Base-by-base conservation (phyloP, 202 grass and related monocot genomes). In the Cymbopogon flexuosus region DNA sequence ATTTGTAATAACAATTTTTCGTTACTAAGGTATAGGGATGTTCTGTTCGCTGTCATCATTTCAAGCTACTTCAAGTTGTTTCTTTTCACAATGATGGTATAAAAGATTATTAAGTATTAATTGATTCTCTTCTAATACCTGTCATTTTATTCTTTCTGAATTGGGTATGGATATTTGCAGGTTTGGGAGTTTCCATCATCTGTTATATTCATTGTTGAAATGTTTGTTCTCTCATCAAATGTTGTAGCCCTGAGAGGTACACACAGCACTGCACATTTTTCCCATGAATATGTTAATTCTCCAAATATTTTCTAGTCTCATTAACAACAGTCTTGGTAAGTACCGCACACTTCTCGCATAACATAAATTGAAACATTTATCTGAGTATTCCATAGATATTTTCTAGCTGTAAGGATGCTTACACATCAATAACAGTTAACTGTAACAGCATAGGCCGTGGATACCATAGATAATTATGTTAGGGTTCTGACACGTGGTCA, bases 21-120 rank as follows among this genome's bases (percentile, higher is more conserved):
- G n/a, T 78, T 79, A 69, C 68, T 78, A 79, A 94, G 94, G 81
- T 92, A 81, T 66, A 90, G 82, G 66, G 83, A 95, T 70, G 75
- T 95, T 86, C 39, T 95, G 11, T 83, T 91, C 23, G 88, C 92
- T 21, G 22, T 91, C 78, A 87, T 95, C 74, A 87, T 95, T 90
- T 99, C 92, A 59, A 95, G 90, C 85, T 99, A 99, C 77, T 83
- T 99, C 90, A 95, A 94, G 70, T 73, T 95, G 69, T 95, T 89
- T 86, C 90, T 93, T 63, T 70, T 95, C n/a, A 85, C 88, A 81
- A 93, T 90, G 86, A 93, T 95, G 90, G 95, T 94, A 89, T 83
- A 23, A 33, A 65, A 19, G 23, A 31, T 80, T 77, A 59, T 62
- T 60, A 33, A 75, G 40, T 83, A 21, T 10, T 42, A 62, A 42